Conservation (phyloP, 108 stramenopile genomes). For the Craspedostauros australis region DNA sequence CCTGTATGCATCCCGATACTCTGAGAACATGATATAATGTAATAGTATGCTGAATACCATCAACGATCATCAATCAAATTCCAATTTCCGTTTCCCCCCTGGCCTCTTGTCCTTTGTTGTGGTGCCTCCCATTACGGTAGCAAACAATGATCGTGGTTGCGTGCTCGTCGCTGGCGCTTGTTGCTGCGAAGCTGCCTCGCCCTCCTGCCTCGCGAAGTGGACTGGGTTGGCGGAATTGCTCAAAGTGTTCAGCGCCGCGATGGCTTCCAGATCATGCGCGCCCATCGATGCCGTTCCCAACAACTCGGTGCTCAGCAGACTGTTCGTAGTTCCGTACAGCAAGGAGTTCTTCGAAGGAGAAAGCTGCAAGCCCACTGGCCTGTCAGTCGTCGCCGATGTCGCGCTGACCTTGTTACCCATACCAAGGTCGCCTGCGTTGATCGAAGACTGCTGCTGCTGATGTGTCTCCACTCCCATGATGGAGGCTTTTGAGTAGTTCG, state of each 20-base stretch:
- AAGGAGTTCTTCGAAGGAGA: not conserved
- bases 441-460: not conserved
- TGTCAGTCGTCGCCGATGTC: not conserved
- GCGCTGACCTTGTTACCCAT: not conserved
- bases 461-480: no score
- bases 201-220: not conserved
- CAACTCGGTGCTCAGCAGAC: constrained; percentile 3
- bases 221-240: constrained; percentile 23
- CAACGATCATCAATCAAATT: no score
- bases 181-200: not conserved
- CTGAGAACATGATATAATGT: no score
- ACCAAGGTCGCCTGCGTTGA: constrained; percentile 1
- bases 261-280: constrained; percentile 33
- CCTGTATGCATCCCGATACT: no score
- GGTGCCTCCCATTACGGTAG: constrained; percentile 13
- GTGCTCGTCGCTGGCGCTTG: no score
- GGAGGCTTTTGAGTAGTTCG: not conserved
- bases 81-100: no score
- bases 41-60: no score
- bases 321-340: not conserved
- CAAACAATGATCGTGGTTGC: constrained; percentile 26
- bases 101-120: no score
- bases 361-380: not conserved
- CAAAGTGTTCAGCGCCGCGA: constrained; percentile 40
- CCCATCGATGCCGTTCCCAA: constrained; percentile 6